These are phyloP conservation scores for Scolecobasidium constrictum DNA, from an alignment of 2,329 filamentous ascomycete species.

Conservation along the genomic window DNA sequence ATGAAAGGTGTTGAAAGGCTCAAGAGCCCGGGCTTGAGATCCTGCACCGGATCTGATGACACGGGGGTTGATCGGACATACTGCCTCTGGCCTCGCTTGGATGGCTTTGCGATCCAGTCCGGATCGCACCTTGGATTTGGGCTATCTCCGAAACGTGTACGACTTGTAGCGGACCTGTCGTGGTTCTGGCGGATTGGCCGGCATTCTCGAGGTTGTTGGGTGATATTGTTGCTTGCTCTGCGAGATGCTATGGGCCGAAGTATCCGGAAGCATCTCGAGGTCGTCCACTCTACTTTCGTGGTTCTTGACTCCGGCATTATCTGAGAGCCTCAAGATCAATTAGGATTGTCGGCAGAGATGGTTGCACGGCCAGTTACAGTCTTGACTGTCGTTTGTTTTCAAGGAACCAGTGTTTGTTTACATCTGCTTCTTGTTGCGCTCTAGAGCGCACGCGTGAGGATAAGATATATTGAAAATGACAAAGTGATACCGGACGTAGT, in stretches of 20 bases:
- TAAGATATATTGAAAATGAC: no score
- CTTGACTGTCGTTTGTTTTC: no score
- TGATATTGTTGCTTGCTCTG: no score
- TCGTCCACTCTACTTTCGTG: not conserved
- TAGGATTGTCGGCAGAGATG: no score
- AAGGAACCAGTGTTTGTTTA: no score
- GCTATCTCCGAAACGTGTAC: not conserved
- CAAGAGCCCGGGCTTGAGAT: not conserved
- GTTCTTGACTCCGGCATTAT: no score
- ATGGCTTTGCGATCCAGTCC: not conserved
- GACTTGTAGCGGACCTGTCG: not conserved
- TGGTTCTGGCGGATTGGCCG: no score
- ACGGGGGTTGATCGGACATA: not conserved
- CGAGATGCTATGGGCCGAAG: not conserved
- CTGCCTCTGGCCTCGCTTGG: not conserved
- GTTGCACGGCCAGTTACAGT: no score
- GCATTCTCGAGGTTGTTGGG: not conserved
- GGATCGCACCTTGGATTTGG: not conserved
- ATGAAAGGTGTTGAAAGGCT: not conserved
- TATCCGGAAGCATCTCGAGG: not conserved
- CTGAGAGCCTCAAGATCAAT: no score
- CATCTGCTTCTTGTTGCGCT: no score
- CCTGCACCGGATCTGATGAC: not conserved
- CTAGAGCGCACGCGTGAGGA: no score
- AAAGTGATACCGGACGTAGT: no score